These are phyloP conservation scores for Haplosporangium gracile DNA, from an alignment of 192 early-diverging fungal genomes.

Conservation along the genomic window DNA sequence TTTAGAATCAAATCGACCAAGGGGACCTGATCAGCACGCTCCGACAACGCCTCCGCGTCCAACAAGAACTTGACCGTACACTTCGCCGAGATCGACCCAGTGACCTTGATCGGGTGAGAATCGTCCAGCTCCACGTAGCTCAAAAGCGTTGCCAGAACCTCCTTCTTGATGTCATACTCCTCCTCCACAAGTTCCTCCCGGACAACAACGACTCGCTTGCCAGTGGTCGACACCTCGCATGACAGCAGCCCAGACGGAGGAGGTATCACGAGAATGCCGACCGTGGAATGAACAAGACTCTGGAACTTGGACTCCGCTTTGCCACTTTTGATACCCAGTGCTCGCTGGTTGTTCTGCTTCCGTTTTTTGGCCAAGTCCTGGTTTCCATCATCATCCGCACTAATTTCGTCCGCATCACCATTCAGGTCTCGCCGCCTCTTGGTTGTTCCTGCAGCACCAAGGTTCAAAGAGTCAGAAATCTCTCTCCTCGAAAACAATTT, in stretches of 20 bases:
- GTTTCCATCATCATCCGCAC: neutral
- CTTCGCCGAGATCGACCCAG: conserved; percentile 41
- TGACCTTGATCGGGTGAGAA: conserved; percentile 41
- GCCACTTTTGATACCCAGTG: conserved; percentile 16
- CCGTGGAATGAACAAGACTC: conserved; percentile 18
- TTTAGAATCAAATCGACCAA: conserved; percentile 36
- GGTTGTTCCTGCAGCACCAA: neutral
- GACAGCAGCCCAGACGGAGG: neutral
- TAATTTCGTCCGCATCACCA: neutral
- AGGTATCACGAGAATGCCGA: conserved; percentile 32
- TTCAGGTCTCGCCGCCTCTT: conserved; percentile 7
- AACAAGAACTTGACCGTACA: conserved; percentile 51
- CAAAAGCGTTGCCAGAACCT: conserved; percentile 45
- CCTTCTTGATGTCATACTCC: conserved; percentile 55
- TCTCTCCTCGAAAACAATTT: conserved; percentile 44
- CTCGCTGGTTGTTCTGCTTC: conserved; percentile 31
- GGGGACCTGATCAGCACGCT: conserved; percentile 18
- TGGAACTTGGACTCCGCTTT: neutral
- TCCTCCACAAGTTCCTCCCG: conserved; percentile 37
- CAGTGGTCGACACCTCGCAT: neutral
- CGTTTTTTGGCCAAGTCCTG: conserved; percentile 26
- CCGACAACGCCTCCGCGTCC: conserved; percentile 17
- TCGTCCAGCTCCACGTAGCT: conserved; percentile 51
- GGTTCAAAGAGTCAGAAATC: neutral
- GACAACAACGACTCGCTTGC: conserved; percentile 34